These are phyloP conservation scores for Circinella umbellata DNA, from an alignment of 371 early-diverging fungal genomes.

Conservation along the genomic window DNA sequence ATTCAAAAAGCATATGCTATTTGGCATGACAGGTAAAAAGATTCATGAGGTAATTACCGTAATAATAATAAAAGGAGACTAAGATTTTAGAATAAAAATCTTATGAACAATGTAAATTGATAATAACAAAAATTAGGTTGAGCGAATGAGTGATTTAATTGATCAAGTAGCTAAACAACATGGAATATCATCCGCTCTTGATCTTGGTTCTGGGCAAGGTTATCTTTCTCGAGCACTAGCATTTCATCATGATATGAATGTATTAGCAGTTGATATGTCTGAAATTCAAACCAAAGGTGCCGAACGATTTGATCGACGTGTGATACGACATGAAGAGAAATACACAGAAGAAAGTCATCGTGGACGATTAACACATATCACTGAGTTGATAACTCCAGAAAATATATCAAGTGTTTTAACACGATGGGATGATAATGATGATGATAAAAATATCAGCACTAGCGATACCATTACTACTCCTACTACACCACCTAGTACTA, in stretches of 20 bases:
- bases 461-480: too few species aligned
- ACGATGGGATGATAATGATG: conserved; percentile 28
- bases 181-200: conserved; percentile 47
- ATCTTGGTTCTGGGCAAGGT: conserved; percentile 79
- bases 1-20: conserved; percentile 12
- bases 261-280: conserved; percentile 83
- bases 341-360: conserved; percentile 23
- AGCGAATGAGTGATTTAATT: conserved; percentile 64
- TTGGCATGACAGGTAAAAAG: conserved; percentile 33
- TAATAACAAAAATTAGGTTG: conserved; percentile 42
- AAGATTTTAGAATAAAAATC: neutral
- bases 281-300: conserved; percentile 85
- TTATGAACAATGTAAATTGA: neutral
- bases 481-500: too few species aligned
- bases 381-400: conserved; percentile 58
- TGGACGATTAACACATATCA: conserved; percentile 58
- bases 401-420: conserved; percentile 52
- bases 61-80: too few species aligned
- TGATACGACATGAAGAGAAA: conserved; percentile 7
- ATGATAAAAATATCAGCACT: neutral
- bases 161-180: conserved; percentile 47
- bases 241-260: conserved; percentile 67
- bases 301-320: conserved; percentile 56
- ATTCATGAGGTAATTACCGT: conserved; percentile 24
- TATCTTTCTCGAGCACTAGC: conserved; percentile 81